Evolutionary conservation across 164 flowering plant genomes (phyloP).

Genomic region (Chimonanthus salicifolius): DNA sequence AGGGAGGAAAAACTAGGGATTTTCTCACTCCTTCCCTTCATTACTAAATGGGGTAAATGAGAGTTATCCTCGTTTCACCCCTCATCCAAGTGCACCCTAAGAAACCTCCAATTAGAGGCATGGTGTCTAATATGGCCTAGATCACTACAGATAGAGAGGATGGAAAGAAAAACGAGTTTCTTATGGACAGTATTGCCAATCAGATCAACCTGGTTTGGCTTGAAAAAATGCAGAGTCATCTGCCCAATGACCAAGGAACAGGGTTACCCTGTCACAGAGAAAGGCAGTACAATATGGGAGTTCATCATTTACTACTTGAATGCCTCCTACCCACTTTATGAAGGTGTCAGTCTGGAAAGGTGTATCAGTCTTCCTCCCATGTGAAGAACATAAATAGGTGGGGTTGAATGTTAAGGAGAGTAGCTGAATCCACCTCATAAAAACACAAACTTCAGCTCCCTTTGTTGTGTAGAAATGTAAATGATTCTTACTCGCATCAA

Average conservation of each 20-base stretch:
- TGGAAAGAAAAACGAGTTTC: too few species aligned
- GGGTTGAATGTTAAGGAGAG: slow-evolving; percentile 7
- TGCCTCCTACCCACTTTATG: background rate
- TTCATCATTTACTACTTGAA: background rate
- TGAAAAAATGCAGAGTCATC: background rate
- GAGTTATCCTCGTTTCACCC: too few species aligned
- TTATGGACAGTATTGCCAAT: too few species aligned
- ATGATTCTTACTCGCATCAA: background rate
- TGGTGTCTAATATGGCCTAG: too few species aligned
- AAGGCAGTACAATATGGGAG: background rate
- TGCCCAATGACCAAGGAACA: background rate
- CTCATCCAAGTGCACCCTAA: too few species aligned
- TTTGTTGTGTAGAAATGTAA: background rate
- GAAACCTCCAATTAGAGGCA: too few species aligned
- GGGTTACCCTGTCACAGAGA: background rate
- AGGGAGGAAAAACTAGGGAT: too few species aligned
- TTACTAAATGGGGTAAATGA: too few species aligned
- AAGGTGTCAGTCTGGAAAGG: background rate
- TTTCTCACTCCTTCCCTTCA: too few species aligned
- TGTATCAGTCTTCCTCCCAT: slow-evolving; percentile 9
- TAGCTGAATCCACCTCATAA: slow-evolving; percentile 14
- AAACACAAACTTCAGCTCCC: background rate
- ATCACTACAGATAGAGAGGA: too few species aligned
- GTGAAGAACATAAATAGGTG: slow-evolving; percentile 15
- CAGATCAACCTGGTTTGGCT: too few species aligned